Evolutionary conservation across 2,329 filamentous ascomycete species (phyloP).

Genomic region (Sclerotinia sclerotiorum): DNA sequence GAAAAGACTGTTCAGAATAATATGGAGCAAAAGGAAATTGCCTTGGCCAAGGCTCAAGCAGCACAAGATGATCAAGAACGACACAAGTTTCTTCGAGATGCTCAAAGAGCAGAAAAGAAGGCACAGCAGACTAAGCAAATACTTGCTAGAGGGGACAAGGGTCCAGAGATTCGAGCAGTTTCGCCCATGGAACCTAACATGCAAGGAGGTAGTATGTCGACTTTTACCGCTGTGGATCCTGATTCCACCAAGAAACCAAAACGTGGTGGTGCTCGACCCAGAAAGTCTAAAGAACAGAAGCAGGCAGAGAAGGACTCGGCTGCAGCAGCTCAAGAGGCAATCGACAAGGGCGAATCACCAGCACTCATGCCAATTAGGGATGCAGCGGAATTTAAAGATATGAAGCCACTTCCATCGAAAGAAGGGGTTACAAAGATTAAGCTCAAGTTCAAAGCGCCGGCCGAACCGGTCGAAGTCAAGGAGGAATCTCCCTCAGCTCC

Average conservation of each 20-base stretch:
- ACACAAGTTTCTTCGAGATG: constrained; percentile 77
- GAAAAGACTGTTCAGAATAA: constrained; percentile 96
- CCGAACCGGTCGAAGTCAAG: constrained; percentile 35
- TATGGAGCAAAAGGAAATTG: constrained; percentile 84
- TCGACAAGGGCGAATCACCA: constrained; percentile 75
- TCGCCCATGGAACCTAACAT: constrained; percentile 75
- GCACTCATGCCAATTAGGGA: constrained; percentile 49
- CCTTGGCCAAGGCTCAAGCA: constrained; percentile 72
- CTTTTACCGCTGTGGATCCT: constrained; percentile 63
- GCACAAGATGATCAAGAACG: constrained; percentile 81
- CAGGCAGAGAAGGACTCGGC: constrained; percentile 79
- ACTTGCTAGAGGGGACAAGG: constrained; percentile 83
- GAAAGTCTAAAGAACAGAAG: constrained; percentile 89
- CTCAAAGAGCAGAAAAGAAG: constrained; percentile 89
- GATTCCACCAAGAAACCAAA: constrained; percentile 52
- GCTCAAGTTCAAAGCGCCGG: constrained; percentile 47
- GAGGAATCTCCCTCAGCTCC: constrained; percentile 45
- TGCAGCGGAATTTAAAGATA: constrained; percentile 9
- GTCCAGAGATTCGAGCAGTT: constrained; percentile 63
- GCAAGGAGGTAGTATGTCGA: constrained; percentile 81
- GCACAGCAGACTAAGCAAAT: constrained; percentile 86
- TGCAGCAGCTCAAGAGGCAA: constrained; percentile 80
- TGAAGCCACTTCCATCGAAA: constrained; percentile 34
- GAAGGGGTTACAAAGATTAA: constrained; percentile 61
- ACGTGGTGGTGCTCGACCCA: constrained; percentile 61